Percentiles rank a stretch among this genome's conserved stretches.
These are phyloP conservation scores for Calonectria fujianensis DNA, from an alignment of 2,329 filamentous ascomycete species.

Conservation along the genomic window DNA sequence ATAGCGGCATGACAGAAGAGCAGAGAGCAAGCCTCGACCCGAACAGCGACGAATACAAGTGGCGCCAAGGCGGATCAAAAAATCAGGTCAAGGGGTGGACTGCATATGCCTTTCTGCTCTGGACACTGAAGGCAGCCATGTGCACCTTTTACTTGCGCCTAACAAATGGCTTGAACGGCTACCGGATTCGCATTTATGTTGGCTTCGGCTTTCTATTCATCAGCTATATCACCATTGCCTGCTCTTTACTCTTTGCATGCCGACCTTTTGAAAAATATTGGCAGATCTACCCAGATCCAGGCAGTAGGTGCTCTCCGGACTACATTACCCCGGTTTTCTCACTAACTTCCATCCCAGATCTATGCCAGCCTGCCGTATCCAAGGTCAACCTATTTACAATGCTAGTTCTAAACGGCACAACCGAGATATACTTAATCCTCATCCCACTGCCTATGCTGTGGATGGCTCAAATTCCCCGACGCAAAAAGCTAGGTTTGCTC, in stretches of 20 bases:
- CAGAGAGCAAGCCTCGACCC: conserved; percentile 64
- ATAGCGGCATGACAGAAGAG: conserved; percentile 69
- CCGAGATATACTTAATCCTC: background rate
- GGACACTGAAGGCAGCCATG: conserved; percentile 71
- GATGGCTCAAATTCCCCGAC: background rate
- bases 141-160: conserved; percentile 70
- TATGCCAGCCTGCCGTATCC: conserved; percentile 6
- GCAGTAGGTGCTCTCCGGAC: conserved; percentile 51
- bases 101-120: conserved; percentile 69
- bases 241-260: conserved; percentile 59
- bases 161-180: conserved; percentile 54
- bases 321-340: too few species aligned
- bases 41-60: conserved; percentile 62
- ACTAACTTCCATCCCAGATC: background rate
- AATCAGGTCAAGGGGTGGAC: conserved; percentile 71
- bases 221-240: conserved; percentile 57
- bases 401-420: background rate
- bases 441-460: background rate
- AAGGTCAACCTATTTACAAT: background rate
- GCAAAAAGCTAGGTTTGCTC: background rate
- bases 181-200: conserved; percentile 50
- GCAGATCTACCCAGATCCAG: conserved; percentile 63
- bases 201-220: conserved; percentile 57
- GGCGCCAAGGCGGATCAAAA: conserved; percentile 68
- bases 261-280: conserved; percentile 59